A percentile compares a stretch with the other conserved stretches of the same genome.
phyloP scores from a whole-genome alignment of 73 alveolate genomes.

The Durusdinium trenchii region DNA sequence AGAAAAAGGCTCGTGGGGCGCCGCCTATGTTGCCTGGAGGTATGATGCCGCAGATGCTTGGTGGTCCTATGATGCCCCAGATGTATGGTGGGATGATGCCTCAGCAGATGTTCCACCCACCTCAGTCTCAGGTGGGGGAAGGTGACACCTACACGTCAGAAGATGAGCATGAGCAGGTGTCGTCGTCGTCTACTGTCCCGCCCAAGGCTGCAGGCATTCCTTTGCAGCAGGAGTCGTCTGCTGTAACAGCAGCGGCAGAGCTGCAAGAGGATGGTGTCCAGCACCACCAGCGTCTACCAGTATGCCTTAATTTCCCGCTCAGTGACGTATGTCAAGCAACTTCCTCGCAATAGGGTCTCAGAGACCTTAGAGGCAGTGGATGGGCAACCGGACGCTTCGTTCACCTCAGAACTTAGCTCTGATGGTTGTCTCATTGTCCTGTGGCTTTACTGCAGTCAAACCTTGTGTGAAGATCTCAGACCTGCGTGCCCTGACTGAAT shows the following conservation, averaged over 20 bases:
- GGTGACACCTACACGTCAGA: not conserved
- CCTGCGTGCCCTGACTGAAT: not conserved
- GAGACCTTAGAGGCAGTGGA: not conserved
- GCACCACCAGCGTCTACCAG: not conserved
- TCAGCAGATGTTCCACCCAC: not conserved
- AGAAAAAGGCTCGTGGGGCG: not conserved
- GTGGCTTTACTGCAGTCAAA: not conserved
- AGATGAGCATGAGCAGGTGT: not conserved
- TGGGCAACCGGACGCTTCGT: not conserved
- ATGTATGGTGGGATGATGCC: not conserved
- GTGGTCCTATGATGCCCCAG: not conserved
- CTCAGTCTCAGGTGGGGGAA: not conserved
- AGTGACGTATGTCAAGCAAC: not conserved
- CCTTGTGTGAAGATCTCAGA: not conserved
- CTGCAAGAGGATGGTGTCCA: not conserved
- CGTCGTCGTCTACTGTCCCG: not conserved
- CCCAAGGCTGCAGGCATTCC: not conserved
- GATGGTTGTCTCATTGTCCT: not conserved
- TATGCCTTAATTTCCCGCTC: not conserved
- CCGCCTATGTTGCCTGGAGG: not conserved
- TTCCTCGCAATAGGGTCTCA: not conserved
- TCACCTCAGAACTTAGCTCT: not conserved
- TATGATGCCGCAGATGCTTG: not conserved
- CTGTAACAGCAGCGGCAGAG: not conserved
- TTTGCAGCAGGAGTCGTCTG: not conserved